Percentiles rank a stretch among this genome's conserved stretches.
Conservation (phyloP, 2,329 filamentous ascomycete genomes). For the Penicillium sp. region DNA sequence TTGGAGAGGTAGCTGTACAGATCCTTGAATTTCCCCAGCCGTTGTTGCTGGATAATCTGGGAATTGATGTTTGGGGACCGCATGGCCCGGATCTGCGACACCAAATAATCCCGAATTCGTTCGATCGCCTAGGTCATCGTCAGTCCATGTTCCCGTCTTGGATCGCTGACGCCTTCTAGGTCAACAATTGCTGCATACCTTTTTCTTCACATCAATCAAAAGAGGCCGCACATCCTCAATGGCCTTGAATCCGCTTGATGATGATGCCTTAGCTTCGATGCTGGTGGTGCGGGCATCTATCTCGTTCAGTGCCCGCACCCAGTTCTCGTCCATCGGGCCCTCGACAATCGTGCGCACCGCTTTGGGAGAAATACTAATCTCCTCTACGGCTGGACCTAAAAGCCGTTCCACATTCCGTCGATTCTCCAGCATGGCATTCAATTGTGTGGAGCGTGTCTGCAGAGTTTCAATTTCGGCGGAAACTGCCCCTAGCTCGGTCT, state of each 20-base stretch:
- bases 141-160: constrained; percentile 7
- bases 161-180: neutral
- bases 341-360: constrained; percentile 84
- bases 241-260: constrained; percentile 69
- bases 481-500: constrained; percentile 86
- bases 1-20: constrained; percentile 81
- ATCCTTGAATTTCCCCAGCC: constrained; percentile 85
- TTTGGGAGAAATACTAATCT: constrained; percentile 82
- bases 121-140: constrained; percentile 68
- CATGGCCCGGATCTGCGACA: constrained; percentile 90
- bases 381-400: constrained; percentile 85
- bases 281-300: constrained; percentile 75
- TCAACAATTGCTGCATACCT: constrained; percentile 52
- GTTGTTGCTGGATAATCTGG: constrained; percentile 93
- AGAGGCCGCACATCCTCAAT: constrained; percentile 82
- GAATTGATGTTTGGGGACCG: constrained; percentile 96
- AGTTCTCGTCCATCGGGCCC: constrained; percentile 84
- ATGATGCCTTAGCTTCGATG: constrained; percentile 68
- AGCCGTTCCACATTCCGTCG: constrained; percentile 85
- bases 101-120: constrained; percentile 90
- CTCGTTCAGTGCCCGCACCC: constrained; percentile 80
- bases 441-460: constrained; percentile 78
- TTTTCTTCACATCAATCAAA: constrained; percentile 78
- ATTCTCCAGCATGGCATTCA: constrained; percentile 86
- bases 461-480: constrained; percentile 94